Percentiles rank a stretch among this genome's conserved stretches.
phyloP scores from a whole-genome alignment of 352 stramenopile genomes.

The Globisporangium lucens region DNA sequence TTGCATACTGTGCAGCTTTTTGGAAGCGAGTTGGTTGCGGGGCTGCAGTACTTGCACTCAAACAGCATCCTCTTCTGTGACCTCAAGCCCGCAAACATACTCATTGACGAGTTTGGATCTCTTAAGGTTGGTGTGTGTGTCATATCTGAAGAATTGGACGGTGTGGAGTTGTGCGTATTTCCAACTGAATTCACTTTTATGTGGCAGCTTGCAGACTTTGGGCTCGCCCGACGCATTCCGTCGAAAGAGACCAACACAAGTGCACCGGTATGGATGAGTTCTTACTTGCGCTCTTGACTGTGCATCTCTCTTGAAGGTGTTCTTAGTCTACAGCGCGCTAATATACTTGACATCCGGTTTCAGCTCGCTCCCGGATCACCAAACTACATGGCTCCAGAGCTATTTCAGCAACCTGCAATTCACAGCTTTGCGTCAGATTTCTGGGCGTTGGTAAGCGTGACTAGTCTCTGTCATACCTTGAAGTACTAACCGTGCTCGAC shows the following conservation, averaged over 20 bases:
- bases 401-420: conserved; percentile 81
- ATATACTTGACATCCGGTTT: not conserved
- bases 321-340: not conserved
- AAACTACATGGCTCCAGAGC: conserved; percentile 91
- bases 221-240: conserved; percentile 80
- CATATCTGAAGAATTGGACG: not conserved
- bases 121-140: conserved; percentile 56
- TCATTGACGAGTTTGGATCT: conserved; percentile 92
- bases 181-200: not conserved
- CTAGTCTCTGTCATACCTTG: not conserved
- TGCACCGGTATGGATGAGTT: conserved; percentile 30
- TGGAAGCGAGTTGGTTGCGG: conserved; percentile 67
- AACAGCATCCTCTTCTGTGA: conserved; percentile 90
- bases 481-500: too few relatives aligned
- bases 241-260: conserved; percentile 31
- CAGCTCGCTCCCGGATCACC: conserved; percentile 72
- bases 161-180: not conserved
- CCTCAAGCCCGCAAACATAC: conserved; percentile 88
- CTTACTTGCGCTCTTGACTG: not conserved
- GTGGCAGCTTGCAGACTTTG: conserved; percentile 86
- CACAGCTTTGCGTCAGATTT: conserved; percentile 91
- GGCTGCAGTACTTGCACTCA: conserved; percentile 87
- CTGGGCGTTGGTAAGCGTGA: conserved; percentile 62
- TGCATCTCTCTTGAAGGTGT: not conserved
- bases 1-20: conserved; percentile 37